These are phyloP conservation scores for Ceratobasidium papillatum DNA, from an alignment of 1,284 basidiomycete species.

Conservation along the genomic window DNA sequence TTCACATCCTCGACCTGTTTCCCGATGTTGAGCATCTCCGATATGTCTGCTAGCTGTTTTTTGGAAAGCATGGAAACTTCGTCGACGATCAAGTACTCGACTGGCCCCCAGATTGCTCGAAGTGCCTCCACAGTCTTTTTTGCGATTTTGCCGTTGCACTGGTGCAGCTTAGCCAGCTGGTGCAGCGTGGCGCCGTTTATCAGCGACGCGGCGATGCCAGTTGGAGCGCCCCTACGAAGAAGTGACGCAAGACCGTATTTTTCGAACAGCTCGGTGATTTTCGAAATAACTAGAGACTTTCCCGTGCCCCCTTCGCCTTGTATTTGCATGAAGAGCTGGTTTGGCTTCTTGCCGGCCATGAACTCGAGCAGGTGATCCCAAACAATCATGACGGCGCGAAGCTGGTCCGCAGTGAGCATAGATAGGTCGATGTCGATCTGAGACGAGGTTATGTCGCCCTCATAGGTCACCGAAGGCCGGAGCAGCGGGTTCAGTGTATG, in stretches of 20 bases:
- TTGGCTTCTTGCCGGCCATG: not conserved
- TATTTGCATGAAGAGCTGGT: constrained; percentile 36
- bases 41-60: constrained; percentile 30
- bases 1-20: constrained; percentile 10
- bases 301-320: constrained; percentile 42
- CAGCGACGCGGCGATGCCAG: constrained; percentile 51
- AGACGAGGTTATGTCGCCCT: not conserved
- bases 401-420: constrained; percentile 24
- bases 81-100: constrained; percentile 46
- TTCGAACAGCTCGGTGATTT: constrained; percentile 26
- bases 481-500: not conserved
- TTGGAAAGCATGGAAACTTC: constrained; percentile 46
- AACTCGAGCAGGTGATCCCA: constrained; percentile 6
- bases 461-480: not conserved
- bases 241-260: not conserved
- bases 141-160: not conserved
- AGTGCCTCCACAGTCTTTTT: not conserved
- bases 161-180: not conserved
- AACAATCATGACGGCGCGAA: constrained; percentile 4
- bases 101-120: constrained; percentile 31
- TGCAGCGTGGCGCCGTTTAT: constrained; percentile 53
- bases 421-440: not conserved
- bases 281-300: constrained; percentile 40
- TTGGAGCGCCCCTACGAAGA: constrained; percentile 52
- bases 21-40: constrained; percentile 25